Base-by-base conservation (phyloP, 2,329 filamentous ascomycete species). In the Cadophora luteo-olivacea region DNA sequence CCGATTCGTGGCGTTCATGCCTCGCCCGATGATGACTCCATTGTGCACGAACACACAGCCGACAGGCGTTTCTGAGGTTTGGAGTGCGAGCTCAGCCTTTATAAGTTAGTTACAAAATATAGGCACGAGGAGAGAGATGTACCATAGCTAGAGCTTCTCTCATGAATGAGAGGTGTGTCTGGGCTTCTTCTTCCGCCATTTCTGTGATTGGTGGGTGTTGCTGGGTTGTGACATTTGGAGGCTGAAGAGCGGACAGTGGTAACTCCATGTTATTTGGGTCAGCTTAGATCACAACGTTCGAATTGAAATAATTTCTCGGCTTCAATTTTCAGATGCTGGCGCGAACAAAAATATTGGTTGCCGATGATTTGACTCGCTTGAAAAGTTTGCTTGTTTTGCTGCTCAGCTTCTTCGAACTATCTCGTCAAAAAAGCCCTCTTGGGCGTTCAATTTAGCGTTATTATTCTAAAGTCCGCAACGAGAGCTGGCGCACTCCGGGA, bases 1-100 rank as follows among this genome's bases (percentile, higher is more conserved):
- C 74, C 92, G 86, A 76, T 97, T 99, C 64, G 96, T 99, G 72
- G 97, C 96, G 76, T 99, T 99, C 92, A 97, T 97, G 70, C 96
- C 96, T 71, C 87, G 87, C 52, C 93, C 94, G 72, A 99, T 94
- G 72, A 97, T 86, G 73, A 88, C 85, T 72, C 89, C 90, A 33
- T 92, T 61, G 78, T 94, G 87, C 25, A 98, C 94, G 64, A 99
- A 89, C 38, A 99, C 94, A 80, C 96, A 99, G 61, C 96, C 97
- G 24, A 99, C 96, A 0, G 96, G 96, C 1, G 97, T 98, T 82
- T 99, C 96, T 75, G 97, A 94, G 70, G 88, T 92, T 74, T 84
- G 83, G 61, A 99, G 87, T 25, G 97, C 96, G 72, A 93, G 87
- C 76, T 95, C 91, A 68, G 94, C 96, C 93, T 97, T 61, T 11